Conservation (phyloP, 768 basidiomycete species). For the Boletus tomentosulus region DNA sequence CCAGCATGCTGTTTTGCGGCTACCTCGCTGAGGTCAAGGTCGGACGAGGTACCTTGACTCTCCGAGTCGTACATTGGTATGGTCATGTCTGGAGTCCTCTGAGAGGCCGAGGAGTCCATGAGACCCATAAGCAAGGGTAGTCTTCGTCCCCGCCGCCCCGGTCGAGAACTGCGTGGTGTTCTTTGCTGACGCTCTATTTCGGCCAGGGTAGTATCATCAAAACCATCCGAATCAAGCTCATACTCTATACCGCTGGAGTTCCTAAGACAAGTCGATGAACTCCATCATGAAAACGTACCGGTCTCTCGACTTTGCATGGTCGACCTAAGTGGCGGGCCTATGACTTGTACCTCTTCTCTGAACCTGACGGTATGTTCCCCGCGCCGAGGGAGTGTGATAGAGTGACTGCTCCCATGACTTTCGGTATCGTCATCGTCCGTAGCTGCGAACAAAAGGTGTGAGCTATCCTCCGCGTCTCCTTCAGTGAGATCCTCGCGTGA, state of each 20-base stretch:
- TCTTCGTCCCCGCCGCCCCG: constrained; percentile 46
- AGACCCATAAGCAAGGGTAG: constrained; percentile 81
- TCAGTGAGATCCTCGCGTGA: constrained; percentile 40
- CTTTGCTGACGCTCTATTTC: constrained; percentile 30
- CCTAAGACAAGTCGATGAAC: constrained; percentile 6
- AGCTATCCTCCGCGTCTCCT: constrained; percentile 17
- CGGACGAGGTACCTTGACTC: constrained; percentile 26
- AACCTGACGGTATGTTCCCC: constrained; percentile 56
- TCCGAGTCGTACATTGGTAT: constrained; percentile 42
- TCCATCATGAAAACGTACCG: constrained; percentile 50
- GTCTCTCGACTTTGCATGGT: constrained; percentile 74
- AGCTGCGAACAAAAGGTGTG: constrained; percentile 48
- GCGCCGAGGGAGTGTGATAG: constrained; percentile 29
- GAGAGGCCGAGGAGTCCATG: constrained; percentile 56
- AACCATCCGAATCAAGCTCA: constrained; percentile 79
- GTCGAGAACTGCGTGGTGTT: constrained; percentile 18
- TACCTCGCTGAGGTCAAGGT: constrained; percentile 63
- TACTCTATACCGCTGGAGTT: constrained; percentile 50
- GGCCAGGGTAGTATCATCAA: constrained; percentile 50
- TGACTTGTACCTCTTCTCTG: constrained; percentile 64
- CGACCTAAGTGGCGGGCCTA: constrained; percentile 66
- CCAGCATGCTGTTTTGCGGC: constrained; percentile 62
- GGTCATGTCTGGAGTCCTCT: constrained; percentile 54
- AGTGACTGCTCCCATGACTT: constrained; percentile 28
- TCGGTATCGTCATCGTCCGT: constrained; percentile 54